Evolutionary conservation across 176 grass and related monocot genomes (phyloP), one percentile per base, ranked within the genome.

Genomic region (Typha latifolia): DNA sequence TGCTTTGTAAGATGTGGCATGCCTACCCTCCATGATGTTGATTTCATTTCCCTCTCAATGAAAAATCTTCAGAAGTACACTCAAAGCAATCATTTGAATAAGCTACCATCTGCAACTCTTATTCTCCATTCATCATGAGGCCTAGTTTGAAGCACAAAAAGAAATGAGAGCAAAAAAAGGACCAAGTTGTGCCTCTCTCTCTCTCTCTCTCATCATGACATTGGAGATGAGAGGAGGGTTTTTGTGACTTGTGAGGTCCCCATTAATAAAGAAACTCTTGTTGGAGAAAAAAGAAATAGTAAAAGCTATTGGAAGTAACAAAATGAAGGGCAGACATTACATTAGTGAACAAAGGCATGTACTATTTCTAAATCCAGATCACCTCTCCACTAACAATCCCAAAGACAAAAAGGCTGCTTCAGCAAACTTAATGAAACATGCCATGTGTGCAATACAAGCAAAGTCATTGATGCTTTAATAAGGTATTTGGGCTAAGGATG

Each of bases 81-180:
- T 0, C 37, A 14, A 62, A 62, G 53, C 20, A 72, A 62, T 72
- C 70, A 72, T 72, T 72, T 72, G 56, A 48, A 62, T 62, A 49
- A 62, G 19, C 5, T 12, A 18, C 48, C 51, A 59, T 59, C 15
- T 59, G 37, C 3, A 70, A 18, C n/a, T 34, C 34, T 37, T 56
- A 6, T 32, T 56, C 24, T 70, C 29, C 11, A 26, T 56, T 19
- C 52, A 56, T 56, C 19, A 56, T 8, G 4, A 18, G 19, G 19
- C 16, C 19, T 56, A 18, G 51, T 14, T 16, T 55, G 51, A 55
- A 55, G 16, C 20, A 59, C 9, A 6, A 20, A 21, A 59, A 22
- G 20, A 59, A 59, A 59, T n/a, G 18, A 21, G n/a, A 59, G 6
- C 18, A 19, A 59, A 59, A 21, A 11, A 21, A 59, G 10, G 1